Evolutionary conservation across 202 grass and related monocot genomes (phyloP), one percentile per base, ranked within the genome.

Genomic region (Zizania palustris): DNA sequence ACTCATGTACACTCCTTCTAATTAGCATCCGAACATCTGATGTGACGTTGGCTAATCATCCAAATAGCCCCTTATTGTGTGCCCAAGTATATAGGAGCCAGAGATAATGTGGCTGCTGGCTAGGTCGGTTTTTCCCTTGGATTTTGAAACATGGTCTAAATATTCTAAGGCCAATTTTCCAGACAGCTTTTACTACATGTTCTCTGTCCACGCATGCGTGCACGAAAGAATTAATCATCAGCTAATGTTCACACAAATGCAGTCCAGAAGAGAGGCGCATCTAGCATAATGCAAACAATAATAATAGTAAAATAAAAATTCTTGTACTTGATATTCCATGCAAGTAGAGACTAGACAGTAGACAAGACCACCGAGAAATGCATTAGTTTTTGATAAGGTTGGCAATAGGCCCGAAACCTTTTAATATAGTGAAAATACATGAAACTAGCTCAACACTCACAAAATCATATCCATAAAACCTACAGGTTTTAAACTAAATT

Each of bases 11-110:
- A n/a, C n/a, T n/a, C n/a, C n/a, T n/a, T n/a, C n/a, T n/a, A n/a
- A n/a, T n/a, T n/a, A n/a, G n/a, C n/a, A n/a, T n/a, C n/a, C n/a
- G n/a, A n/a, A n/a, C n/a, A n/a, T n/a, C n/a, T n/a, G n/a, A n/a
- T n/a, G n/a, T n/a, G n/a, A n/a, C n/a, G n/a, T n/a, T n/a, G n/a
- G n/a, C n/a, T n/a, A n/a, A n/a, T n/a, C n/a, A n/a, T n/a, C n/a
- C n/a, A n/a, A n/a, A n/a, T n/a, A n/a, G n/a, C n/a, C n/a, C n/a
- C n/a, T n/a, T n/a, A n/a, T n/a, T n/a, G n/a, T n/a, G n/a, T 28
- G 60, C 16, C 69, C 80, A 65, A 46, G 70, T 33, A 74, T 74
- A 14, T 39, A 82, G 69, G 70, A 66, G 61, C 41, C 49, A 74
- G 22, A 66, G 40, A 69, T 79, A 64, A n/a, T n/a, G n/a, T n/a